phyloP scores from a whole-genome alignment of 768 basidiomycete species.

The Trametes maxima region DNA sequence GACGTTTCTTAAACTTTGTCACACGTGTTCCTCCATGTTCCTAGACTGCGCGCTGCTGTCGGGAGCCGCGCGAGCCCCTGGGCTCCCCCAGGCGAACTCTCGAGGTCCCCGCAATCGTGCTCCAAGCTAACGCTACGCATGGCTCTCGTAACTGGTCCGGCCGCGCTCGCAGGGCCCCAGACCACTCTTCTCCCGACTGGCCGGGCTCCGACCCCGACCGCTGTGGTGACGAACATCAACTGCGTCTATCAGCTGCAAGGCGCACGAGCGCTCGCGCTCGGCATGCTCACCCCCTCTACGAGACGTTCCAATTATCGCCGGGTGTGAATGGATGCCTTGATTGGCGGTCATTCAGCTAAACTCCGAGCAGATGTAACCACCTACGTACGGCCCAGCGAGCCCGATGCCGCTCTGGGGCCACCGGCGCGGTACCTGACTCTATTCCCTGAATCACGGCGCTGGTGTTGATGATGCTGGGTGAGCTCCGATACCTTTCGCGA shows the following conservation, averaged over 20 bases:
- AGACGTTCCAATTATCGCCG: not conserved
- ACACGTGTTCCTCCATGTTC: not conserved
- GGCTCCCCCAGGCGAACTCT: not conserved
- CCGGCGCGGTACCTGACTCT: no score
- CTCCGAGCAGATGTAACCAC: not conserved
- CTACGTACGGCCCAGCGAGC: not conserved
- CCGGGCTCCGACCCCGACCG: constrained; percentile 1
- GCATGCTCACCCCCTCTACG: not conserved
- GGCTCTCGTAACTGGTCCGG: not conserved
- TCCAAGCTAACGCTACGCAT: not conserved
- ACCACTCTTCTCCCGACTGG: constrained; percentile 3
- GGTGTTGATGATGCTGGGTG: not conserved
- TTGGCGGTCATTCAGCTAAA: not conserved
- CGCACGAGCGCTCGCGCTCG: not conserved
- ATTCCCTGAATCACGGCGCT: no score
- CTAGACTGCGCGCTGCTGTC: not conserved
- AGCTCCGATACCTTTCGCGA: not conserved
- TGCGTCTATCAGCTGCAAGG: not conserved
- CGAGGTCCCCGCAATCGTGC: not conserved
- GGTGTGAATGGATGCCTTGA: not conserved
- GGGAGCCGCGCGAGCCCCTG: not conserved
- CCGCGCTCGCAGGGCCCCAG: not conserved
- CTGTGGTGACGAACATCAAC: not conserved
- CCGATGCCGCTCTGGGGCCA: not conserved
- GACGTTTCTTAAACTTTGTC: constrained; percentile 10